These are phyloP conservation scores for Morella rubra DNA, from an alignment of 306 rosid genomes.

Conservation along the genomic window DNA sequence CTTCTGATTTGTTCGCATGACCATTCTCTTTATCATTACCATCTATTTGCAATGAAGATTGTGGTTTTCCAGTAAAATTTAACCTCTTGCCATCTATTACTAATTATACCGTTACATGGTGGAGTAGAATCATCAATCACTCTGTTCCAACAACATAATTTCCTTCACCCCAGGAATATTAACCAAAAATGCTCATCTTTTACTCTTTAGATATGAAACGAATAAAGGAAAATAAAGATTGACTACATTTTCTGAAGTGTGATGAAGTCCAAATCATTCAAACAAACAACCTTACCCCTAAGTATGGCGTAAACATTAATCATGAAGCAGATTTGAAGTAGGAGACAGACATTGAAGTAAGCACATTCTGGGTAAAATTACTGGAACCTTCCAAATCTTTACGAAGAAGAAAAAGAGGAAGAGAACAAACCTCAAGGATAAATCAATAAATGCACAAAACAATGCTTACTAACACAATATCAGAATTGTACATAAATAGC, in stretches of 20 bases:
- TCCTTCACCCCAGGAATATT: background rate
- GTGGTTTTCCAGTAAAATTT: constrained; percentile 25
- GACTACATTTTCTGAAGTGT: background rate
- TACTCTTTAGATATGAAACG: background rate
- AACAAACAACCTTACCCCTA: background rate
- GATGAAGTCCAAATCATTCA: background rate
- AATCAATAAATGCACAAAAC: background rate
- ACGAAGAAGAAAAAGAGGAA: background rate
- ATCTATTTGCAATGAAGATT: constrained; percentile 21
- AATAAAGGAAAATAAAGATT: background rate
- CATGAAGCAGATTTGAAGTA: background rate
- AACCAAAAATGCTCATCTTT: background rate
- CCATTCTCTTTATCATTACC: constrained; percentile 42
- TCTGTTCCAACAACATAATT: background rate
- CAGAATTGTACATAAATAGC: background rate
- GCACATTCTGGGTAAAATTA: background rate
- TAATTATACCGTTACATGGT: background rate
- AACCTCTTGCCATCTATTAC: background rate
- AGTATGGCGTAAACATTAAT: background rate
- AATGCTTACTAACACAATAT: background rate
- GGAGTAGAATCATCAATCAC: background rate
- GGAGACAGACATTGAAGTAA: background rate
- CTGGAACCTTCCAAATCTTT: background rate
- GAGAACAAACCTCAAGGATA: background rate
- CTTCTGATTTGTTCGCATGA: constrained; percentile 44